phyloP scores from a whole-genome alignment of 306 rosid species.

The Quercus wislizeni region DNA sequence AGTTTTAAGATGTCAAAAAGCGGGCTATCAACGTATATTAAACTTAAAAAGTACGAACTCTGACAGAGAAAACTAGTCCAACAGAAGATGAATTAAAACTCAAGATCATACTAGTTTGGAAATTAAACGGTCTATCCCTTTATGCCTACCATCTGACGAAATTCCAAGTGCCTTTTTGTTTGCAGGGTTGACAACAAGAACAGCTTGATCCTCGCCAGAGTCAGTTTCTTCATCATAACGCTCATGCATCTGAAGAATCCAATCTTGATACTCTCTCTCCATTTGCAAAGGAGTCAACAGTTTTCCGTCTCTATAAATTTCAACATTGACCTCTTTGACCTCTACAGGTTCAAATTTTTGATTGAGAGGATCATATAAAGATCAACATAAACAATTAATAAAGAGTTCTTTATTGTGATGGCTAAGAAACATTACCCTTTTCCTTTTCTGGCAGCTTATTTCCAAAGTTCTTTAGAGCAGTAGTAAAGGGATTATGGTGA shows the following conservation, averaged over 20 bases:
- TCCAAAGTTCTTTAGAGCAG: conserved; percentile 53
- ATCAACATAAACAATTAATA: neutral
- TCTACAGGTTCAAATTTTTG: conserved; percentile 22
- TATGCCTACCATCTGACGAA: conserved; percentile 48
- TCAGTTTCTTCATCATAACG: conserved; percentile 51
- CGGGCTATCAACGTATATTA: neutral
- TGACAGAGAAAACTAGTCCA: neutral
- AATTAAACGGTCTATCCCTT: neutral
- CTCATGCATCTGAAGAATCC: conserved; percentile 61
- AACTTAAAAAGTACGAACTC: neutral
- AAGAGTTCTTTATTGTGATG: neutral
- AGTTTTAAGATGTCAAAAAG: neutral
- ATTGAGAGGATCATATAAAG: conserved; percentile 7
- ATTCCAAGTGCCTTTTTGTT: conserved; percentile 44
- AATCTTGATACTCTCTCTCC: conserved; percentile 46
- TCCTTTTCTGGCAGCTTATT: conserved; percentile 33
- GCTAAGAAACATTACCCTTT: conserved; percentile 26
- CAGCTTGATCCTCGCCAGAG: conserved; percentile 51
- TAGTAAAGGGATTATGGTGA: conserved; percentile 44
- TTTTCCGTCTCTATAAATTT: conserved; percentile 33
- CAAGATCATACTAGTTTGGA: neutral
- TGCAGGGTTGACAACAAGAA: conserved; percentile 38
- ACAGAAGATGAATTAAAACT: neutral
- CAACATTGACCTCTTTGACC: conserved; percentile 26
- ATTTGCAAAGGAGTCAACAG: conserved; percentile 32